A percentile compares a stretch with the other conserved stretches of the same genome.
Conservation (phyloP, 2,329 filamentous ascomycete genomes). For the Colletotrichum caudatum region DNA sequence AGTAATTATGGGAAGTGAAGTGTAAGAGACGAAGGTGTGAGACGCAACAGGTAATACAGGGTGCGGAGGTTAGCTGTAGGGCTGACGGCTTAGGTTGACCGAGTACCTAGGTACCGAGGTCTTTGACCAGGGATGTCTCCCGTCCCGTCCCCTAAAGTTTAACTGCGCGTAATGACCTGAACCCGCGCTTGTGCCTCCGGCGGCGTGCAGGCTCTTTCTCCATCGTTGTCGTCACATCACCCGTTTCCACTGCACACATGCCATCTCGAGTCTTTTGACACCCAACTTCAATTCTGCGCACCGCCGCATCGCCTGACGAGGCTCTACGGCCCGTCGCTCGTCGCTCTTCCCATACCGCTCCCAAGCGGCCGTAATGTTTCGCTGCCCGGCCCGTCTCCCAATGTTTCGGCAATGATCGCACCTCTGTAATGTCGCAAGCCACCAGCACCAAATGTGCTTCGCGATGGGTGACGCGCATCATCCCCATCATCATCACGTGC, state of each 20-base stretch:
- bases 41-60: neutral
- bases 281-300: slow-evolving; percentile 14
- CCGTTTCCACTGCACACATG: neutral
- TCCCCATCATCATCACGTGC: slow-evolving; percentile 77
- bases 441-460: slow-evolving; percentile 59
- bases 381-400: neutral
- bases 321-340: slow-evolving; percentile 13
- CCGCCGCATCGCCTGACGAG: slow-evolving; percentile 15
- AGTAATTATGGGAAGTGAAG: neutral
- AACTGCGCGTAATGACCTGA: neutral
- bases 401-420: slow-evolving; percentile 24
- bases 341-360: neutral
- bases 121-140: too few relatives aligned
- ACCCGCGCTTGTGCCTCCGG: neutral
- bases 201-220: neutral
- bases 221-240: slow-evolving; percentile 7
- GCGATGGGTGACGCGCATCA: slow-evolving; percentile 71
- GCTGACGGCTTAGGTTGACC: neutral
- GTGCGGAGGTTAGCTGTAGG: slow-evolving; percentile 2
- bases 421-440: slow-evolving; percentile 42
- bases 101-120: neutral
- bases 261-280: slow-evolving; percentile 3
- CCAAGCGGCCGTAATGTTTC: neutral
- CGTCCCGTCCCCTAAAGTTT: slow-evolving; percentile 1
- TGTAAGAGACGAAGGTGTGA: neutral